Evolutionary conservation across 441 rosid genomes (phyloP).

Genomic region (Mallotus japonicus): DNA sequence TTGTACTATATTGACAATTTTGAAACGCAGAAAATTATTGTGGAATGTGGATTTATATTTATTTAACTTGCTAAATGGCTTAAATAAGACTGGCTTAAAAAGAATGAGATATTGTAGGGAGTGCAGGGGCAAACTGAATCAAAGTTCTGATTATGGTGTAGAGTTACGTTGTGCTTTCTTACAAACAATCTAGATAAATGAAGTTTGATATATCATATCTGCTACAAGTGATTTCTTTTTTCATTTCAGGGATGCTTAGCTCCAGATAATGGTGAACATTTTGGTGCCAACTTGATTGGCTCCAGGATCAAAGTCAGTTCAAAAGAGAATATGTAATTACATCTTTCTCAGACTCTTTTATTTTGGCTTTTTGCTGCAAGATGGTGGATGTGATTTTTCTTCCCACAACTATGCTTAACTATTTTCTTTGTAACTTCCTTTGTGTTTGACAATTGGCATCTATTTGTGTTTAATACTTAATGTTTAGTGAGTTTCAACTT

Average conservation of each 20-base stretch:
- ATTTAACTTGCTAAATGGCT: no score
- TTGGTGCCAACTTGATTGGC: background rate
- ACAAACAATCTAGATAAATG: no score
- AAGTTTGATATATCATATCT: no score
- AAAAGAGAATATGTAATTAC: no score
- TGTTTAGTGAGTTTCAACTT: background rate
- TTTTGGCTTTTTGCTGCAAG: no score
- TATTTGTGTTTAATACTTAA: background rate
- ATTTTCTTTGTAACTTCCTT: background rate
- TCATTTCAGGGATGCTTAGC: background rate
- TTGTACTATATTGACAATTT: background rate
- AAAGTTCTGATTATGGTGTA: no score
- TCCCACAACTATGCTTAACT: background rate
- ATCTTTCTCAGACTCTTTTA: background rate
- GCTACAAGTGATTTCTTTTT: background rate
- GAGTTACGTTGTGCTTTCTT: no score
- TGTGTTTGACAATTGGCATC: background rate
- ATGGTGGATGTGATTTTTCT: background rate
- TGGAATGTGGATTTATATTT: no score
- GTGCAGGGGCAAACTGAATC: no score
- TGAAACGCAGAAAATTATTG: background rate
- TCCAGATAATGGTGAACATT: background rate
- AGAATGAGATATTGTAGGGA: no score
- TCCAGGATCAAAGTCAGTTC: background rate
- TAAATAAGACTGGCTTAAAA: no score